Base-by-base conservation (phyloP, 2,329 filamentous ascomycete genomes). In the Pseudogymnoascus sp. region DNA sequence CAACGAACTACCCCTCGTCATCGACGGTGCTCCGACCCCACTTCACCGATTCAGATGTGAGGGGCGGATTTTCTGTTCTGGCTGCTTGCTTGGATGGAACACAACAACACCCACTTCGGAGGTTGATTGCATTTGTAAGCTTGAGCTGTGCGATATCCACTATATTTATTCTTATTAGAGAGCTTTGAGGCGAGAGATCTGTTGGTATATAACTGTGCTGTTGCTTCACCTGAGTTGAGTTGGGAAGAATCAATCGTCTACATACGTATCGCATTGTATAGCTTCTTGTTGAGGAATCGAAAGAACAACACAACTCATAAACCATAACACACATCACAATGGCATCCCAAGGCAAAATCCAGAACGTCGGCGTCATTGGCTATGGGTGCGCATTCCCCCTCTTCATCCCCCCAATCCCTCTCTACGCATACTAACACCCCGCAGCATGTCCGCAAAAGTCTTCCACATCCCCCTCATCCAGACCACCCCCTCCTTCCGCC, bases 381-480 rank as follows among this genome's bases (percentile, higher is more conserved):
- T 86, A 85, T 72, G 84, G 72, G 72, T 72, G 67, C 46, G 65
- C 31, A 21, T 40, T 38, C 50, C 25, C 63, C 59, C 25, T 40
- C n/a, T 10, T 5, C 44, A 4, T 65, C 59, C 38, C n/a, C 7
- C 34, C 10, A 36, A 38, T 34, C 8, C 12, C 37, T 16, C 25
- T 5, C 61, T 11, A 12, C 38, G 37, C 46, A 12, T 36, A 40
- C 66, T 69, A 61, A 69, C 31, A 31, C 1, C 56, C 25, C 28
- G 11, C 38, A 74, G 84, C 69, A 74, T 85, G 71, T 83, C 81
- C 63, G 90, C 90, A 75, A 93, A 92, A 73, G 81, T 89, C 76
- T 95, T 93, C 77, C 90, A 95, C 75, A 91, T 93, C 72, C 90
- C 90, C 66, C 89, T 92, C 76, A 82, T 95, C 75, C 78, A 78